Evolutionary conservation across 129 eudicot species (phyloP), one percentile per base, ranked within the genome.

Genomic region (Pulicaria dysenterica): DNA sequence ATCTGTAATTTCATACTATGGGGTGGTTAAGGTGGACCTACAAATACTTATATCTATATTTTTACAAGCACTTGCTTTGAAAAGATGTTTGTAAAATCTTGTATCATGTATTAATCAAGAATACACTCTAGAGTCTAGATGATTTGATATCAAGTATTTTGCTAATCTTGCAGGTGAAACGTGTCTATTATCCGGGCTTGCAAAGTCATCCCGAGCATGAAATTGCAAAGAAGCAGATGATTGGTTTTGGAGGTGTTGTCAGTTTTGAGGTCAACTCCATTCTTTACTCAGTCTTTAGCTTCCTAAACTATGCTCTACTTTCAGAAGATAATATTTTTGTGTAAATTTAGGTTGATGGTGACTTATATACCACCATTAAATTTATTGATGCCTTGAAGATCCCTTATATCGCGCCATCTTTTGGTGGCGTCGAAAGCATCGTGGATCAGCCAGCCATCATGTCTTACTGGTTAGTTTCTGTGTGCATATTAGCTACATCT

Each of bases 391-490:
- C 85, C 5, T 61, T 92, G 71, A 92, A 76, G 67, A 92, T 92
- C 49, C 90, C 98, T 5, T 92, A 92, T 19, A 89, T 92, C 66
- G 98, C 98, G 54, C 96, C 98, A 6, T 89, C 96, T n/a, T 92
- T 92, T 82, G 98, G 98, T 64, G 98, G 98, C 31, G 83, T 89
- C 60, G 98, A 92, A 80, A 92, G 98, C 84, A 89, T 92, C 61
- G 95, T 92, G 58, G 96, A 89, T 84, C 98, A 87, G 70, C 98
- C 98, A 7, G 98, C 98, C 66, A 85, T 92, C 4, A 92, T 92
- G 98, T 89, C 98, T 73, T 92, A 89, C 77, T 92, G 98, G 98
- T 93, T 73, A 31, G 81, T 37, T 68, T 56, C 13, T 24, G 9
- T 3, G 31, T 42, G 36, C 53, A 56, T 42, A 70, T 43, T 68